phyloP scores from a whole-genome alignment of 345 rosid genomes.

The Eucalyptus polybractea region DNA sequence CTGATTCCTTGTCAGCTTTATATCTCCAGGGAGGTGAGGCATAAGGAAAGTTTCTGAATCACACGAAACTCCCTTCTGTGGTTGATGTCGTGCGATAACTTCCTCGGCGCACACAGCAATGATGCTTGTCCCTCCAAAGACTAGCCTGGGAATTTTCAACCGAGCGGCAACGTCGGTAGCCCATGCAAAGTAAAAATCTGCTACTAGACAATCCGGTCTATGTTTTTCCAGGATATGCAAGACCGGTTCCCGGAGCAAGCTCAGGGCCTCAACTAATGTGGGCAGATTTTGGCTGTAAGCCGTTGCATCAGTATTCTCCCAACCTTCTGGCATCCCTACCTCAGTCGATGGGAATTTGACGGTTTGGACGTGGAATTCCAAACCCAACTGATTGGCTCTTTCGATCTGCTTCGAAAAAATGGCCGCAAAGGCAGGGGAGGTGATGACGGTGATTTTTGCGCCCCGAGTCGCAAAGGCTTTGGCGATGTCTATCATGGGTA shows the following conservation, averaged over 20 bases:
- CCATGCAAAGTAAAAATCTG: conserved; percentile 22
- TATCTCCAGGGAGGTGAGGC: conserved; percentile 15
- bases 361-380: conserved; percentile 8
- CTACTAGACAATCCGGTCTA: conserved; percentile 20
- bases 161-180: conserved; percentile 7
- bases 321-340: conserved; percentile 23
- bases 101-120: conserved; percentile 10
- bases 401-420: background rate
- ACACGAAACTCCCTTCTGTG: conserved; percentile 5
- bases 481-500: conserved; percentile 24
- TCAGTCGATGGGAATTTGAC: conserved; percentile 26
- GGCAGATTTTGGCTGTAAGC: background rate
- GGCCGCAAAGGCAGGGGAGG: conserved; percentile 13
- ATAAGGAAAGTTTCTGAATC: conserved; percentile 14
- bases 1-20: conserved; percentile 32
- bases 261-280: background rate
- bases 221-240: background rate
- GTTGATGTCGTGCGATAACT: conserved; percentile 5
- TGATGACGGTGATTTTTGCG: conserved; percentile 7
- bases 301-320: background rate
- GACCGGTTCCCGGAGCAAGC: background rate
- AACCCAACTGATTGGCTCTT: background rate
- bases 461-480: conserved; percentile 12
- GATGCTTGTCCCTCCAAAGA: conserved; percentile 24
- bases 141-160: conserved; percentile 14